Percentiles rank a stretch among this genome's conserved stretches.
These are phyloP conservation scores for Zopfia rhizophila DNA, from an alignment of 2,329 filamentous ascomycete genomes.

Conservation along the genomic window DNA sequence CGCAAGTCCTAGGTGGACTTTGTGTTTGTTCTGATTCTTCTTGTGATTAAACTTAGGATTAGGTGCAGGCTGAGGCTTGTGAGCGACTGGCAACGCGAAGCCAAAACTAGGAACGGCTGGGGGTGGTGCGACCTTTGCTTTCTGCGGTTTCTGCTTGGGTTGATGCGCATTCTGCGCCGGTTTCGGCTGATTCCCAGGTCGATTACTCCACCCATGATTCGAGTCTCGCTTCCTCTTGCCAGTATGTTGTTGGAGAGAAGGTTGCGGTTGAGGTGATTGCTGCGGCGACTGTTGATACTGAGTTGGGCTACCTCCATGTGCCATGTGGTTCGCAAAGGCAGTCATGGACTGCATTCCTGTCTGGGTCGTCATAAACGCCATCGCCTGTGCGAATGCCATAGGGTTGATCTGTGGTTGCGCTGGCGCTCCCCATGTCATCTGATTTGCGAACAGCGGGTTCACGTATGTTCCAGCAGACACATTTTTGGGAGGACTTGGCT, in stretches of 20 bases:
- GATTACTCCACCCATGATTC: slow-evolving; percentile 25
- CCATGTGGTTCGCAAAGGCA: slow-evolving; percentile 37
- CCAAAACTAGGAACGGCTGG: slow-evolving; percentile 50
- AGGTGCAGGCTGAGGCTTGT: slow-evolving; percentile 15
- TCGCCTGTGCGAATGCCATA: slow-evolving; percentile 37
- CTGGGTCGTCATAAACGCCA: slow-evolving; percentile 43
- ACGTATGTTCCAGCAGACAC: slow-evolving; percentile 18
- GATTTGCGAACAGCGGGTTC: slow-evolving; percentile 27
- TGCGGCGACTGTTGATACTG: neutral
- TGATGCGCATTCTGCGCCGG: slow-evolving; percentile 19
- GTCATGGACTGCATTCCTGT: slow-evolving; percentile 41
- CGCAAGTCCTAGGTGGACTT: slow-evolving; percentile 76
- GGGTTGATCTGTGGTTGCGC: slow-evolving; percentile 32
- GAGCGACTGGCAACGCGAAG: slow-evolving; percentile 38
- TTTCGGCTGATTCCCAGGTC: slow-evolving; percentile 6
- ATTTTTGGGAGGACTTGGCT: slow-evolving; percentile 3
- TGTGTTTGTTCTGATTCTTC: slow-evolving; percentile 72
- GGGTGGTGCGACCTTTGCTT: slow-evolving; percentile 45
- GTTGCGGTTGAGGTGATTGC: slow-evolving; percentile 15
- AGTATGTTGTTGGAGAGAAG: slow-evolving; percentile 27
- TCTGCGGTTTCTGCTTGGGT: slow-evolving; percentile 39
- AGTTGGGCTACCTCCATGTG: slow-evolving; percentile 4
- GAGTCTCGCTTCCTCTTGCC: slow-evolving; percentile 40
- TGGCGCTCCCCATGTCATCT: slow-evolving; percentile 15
- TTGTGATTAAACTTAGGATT: slow-evolving; percentile 11